Evolutionary conservation across 2,329 filamentous ascomycete species (phyloP).

Genomic region (Paraphoma chrysanthemicola): DNA sequence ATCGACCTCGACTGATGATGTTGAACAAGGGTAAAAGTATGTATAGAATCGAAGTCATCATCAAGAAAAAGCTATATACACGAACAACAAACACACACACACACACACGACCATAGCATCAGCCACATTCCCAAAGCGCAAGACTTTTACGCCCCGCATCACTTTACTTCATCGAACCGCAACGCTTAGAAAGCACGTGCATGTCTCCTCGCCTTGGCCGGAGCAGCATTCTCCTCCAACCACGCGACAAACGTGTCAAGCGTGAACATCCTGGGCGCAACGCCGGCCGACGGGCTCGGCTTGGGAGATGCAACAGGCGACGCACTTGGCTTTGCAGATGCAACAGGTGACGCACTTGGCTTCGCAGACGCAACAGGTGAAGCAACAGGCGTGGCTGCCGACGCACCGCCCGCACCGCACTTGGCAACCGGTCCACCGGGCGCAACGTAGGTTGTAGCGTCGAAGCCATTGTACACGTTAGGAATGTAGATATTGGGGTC

Average conservation of each 20-base stretch:
- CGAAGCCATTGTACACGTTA: slow-evolving; percentile 45
- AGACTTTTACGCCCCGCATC: no score
- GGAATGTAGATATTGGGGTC: slow-evolving; percentile 46
- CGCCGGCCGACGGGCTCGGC: background rate
- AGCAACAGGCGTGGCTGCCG: background rate
- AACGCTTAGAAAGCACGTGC: slow-evolving; percentile 6
- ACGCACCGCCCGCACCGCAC: slow-evolving; percentile 23
- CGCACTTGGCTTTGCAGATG: background rate
- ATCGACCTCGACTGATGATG: no score
- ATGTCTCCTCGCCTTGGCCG: background rate
- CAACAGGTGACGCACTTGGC: slow-evolving; percentile 10
- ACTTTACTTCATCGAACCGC: no score
- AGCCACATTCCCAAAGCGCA: no score
- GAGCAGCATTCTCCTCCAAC: slow-evolving; percentile 7
- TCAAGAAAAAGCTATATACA: background rate
- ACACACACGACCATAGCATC: no score
- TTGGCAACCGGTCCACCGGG: slow-evolving; percentile 37
- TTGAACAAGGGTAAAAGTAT: slow-evolving; percentile 9
- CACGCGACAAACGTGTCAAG: background rate
- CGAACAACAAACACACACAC: background rate
- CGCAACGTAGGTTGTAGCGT: slow-evolving; percentile 35
- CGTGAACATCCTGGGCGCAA: background rate
- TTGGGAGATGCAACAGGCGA: slow-evolving; percentile 4
- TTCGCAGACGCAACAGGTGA: no score
- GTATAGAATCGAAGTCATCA: slow-evolving; percentile 12